phyloP scores from a whole-genome alignment of 768 basidiomycete genomes.

The Lyophyllum semitale region DNA sequence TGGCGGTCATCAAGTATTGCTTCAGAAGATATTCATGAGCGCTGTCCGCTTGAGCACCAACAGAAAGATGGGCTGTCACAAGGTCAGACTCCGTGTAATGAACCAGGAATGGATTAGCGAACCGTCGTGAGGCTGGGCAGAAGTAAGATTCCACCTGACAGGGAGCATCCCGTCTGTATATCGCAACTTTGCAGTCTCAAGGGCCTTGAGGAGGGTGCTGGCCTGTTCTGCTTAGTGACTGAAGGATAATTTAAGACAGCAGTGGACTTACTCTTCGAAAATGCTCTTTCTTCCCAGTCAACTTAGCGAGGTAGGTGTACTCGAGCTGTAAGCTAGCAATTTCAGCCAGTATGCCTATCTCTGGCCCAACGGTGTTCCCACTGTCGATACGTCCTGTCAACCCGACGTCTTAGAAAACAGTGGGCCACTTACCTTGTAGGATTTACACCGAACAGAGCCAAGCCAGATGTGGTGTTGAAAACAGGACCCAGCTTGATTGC shows the following conservation, averaged over 20 bases:
- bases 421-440: slow-evolving; percentile 49
- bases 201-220: slow-evolving; percentile 44
- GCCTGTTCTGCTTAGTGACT: slow-evolving; percentile 34
- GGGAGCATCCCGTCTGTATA: slow-evolving; percentile 66
- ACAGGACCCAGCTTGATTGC: slow-evolving; percentile 70
- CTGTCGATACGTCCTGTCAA: slow-evolving; percentile 22
- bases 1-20: slow-evolving; percentile 66
- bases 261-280: slow-evolving; percentile 49
- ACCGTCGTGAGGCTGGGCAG: slow-evolving; percentile 51
- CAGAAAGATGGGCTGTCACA: slow-evolving; percentile 46
- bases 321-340: slow-evolving; percentile 83
- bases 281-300: slow-evolving; percentile 70
- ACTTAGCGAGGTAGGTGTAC: slow-evolving; percentile 79
- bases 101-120: slow-evolving; percentile 19
- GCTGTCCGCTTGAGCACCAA: slow-evolving; percentile 72
- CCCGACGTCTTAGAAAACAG: not conserved
- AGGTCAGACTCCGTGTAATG: slow-evolving; percentile 1
- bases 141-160: slow-evolving; percentile 51
- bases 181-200: slow-evolving; percentile 48
- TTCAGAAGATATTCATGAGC: slow-evolving; percentile 80
- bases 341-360: slow-evolving; percentile 65
- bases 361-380: slow-evolving; percentile 29
- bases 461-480: slow-evolving; percentile 68
- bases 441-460: slow-evolving; percentile 74
- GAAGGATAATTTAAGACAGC: not conserved